Base-by-base conservation (phyloP, 345 rosid species). In the Lumnitzera littorea region DNA sequence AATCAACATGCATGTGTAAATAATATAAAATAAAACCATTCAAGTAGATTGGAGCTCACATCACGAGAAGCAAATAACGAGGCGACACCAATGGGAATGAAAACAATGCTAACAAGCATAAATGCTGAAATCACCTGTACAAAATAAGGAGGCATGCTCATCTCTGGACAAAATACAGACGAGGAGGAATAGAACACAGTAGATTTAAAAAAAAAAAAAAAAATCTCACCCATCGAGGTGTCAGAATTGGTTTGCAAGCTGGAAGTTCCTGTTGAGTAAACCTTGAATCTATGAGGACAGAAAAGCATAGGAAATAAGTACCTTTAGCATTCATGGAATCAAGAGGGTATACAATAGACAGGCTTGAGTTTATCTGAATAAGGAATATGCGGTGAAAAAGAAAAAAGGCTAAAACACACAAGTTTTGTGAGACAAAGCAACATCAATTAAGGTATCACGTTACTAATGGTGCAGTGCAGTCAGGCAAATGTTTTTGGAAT, bases 211-310 rank as follows among this genome's bases (percentile, higher is more conserved):
- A 43, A 43, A 16, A 29, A 16, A 29, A 43, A 43, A 0, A 23
- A 36, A 29, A 70, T 54, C 78, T 74, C 73, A 92, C 99, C 99
- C 96, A 94, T 71, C 80, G 58, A 16, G 96, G 99, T 1, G 97
- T 94, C 23, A 94, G 96, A 68, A 94, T 94, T 23, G 99, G 99
- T 74, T 94, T 94, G 82, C 99, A 94, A 59, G 99, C 99, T 4
- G 97, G 92, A 70, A 94, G 97, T 75, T 94, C 99, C 65, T 90
- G 99, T 64, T 94, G 99, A 24, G 95, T 88, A 75, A 94, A 94
- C 71, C 63, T 88, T 6, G 97, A 94, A 78, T 90, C 99, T 94
- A 87, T 59, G 71, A 67, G 58, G 50, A 24, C 60, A 51, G 25
- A 49, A n/a, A 65, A 56, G 27, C 16, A 9, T 36, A 36, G 43